A percentile compares a stretch with the other conserved stretches of the same genome.
Conservation (phyloP, 495 filamentous ascomycete species). For the Penicillium bialowiezense region DNA sequence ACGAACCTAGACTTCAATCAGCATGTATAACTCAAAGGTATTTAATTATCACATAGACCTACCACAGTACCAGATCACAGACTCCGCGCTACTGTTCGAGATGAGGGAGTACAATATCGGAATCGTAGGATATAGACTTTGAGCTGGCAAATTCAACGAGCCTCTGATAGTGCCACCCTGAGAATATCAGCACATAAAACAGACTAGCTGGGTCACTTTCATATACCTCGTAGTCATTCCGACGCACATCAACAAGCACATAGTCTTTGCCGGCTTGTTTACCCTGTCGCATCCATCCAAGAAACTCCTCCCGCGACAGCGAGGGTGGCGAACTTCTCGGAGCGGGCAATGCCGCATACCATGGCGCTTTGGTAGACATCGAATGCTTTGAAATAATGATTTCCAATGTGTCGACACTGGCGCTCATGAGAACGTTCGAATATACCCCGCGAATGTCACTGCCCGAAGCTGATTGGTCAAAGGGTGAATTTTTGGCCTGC, state of each 20-base stretch:
- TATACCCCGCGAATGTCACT: constrained; percentile 7
- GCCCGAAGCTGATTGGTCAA: not conserved
- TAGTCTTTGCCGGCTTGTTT: constrained; percentile 48
- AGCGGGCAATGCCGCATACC: constrained; percentile 45
- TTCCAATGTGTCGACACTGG: too few species aligned
- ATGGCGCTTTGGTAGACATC: constrained; percentile 27
- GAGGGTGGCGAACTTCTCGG: constrained; percentile 27
- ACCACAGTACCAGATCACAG: constrained; percentile 71
- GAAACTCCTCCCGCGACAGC: constrained; percentile 35
- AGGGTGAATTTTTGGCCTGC: too few species aligned
- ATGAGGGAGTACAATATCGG: constrained; percentile 56
- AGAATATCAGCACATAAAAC: not conserved
- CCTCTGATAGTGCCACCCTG: constrained; percentile 67
- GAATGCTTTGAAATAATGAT: too few species aligned
- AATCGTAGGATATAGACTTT: constrained; percentile 58
- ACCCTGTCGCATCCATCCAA: constrained; percentile 38
- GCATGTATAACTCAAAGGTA: not conserved
- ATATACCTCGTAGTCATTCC: constrained; percentile 59
- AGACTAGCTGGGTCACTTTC: not conserved
- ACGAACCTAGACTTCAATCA: constrained; percentile 51
- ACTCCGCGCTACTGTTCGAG: constrained; percentile 42
- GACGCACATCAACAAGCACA: constrained; percentile 60
- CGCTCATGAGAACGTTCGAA: not conserved
- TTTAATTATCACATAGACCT: too few species aligned
- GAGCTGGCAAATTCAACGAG: constrained; percentile 70